Conservation (phyloP, 2,329 filamentous ascomycete genomes). For the Phaeosphaeriaceae sp. region DNA sequence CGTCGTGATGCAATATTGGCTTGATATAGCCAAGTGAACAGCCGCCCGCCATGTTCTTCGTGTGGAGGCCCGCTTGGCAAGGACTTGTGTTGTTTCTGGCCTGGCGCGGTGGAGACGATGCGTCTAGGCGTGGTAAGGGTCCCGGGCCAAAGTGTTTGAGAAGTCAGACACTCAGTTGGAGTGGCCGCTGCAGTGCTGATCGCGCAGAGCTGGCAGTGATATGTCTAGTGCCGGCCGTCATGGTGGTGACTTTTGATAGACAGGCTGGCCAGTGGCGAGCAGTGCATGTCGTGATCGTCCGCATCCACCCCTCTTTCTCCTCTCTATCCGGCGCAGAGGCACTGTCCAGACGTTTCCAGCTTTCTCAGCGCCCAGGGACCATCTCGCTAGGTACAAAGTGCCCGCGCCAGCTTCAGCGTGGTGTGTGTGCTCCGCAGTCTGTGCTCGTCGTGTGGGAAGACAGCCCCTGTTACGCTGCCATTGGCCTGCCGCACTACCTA, state of each 20-base stretch:
- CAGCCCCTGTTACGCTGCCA: slow-evolving; percentile 2
- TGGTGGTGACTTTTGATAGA: slow-evolving; percentile 3
- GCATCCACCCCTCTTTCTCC: neutral
- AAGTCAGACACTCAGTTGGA: slow-evolving; percentile 12
- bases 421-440: slow-evolving; percentile 7
- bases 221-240: neutral
- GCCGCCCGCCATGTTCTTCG: slow-evolving; percentile 15
- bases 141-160: slow-evolving; percentile 6
- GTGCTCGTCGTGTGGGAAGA: slow-evolving; percentile 2
- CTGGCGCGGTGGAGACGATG: slow-evolving; percentile 20
- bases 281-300: neutral
- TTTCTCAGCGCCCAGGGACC: neutral
- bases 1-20: slow-evolving; percentile 2
- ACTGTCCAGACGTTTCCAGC: slow-evolving; percentile 7
- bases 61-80: slow-evolving; percentile 24
- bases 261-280: neutral
- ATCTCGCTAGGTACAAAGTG: neutral
- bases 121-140: slow-evolving; percentile 14
- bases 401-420: neutral
- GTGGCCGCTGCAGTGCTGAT: slow-evolving; percentile 17
- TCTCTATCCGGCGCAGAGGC: neutral
- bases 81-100: slow-evolving; percentile 12
- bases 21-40: slow-evolving; percentile 8
- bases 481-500: slow-evolving; percentile 6
- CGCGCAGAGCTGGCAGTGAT: neutral